Base-by-base conservation (phyloP, 2,329 filamentous ascomycete genomes). In the Ilyonectria robusta region DNA sequence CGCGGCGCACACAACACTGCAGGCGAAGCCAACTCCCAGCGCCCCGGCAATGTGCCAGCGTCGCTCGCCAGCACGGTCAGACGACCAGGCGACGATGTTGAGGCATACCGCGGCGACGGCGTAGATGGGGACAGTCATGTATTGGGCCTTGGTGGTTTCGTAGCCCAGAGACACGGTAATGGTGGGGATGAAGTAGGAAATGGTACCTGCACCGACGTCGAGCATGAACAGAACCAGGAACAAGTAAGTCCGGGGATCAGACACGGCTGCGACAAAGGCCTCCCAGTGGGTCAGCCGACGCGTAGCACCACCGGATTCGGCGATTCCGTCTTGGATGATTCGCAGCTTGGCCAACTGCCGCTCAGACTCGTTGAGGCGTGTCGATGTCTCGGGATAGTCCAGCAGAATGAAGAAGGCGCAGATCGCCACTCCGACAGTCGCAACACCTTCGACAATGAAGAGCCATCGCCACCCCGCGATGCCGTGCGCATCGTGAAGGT, bases 101-200 rank as follows among this genome's bases (percentile, higher is more conserved):
- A 69, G 68, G 1, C 44, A 69, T 0, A 65, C 46, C 0, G 60
- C 46, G 2, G 62, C 63, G 0, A 61, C 58, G 0, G 48, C 53
- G 40, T 66, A 72, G 2, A 72, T 61, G 1, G 69, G 67, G 0
- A 68, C 66, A 0, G 59, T 68, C 64, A 71, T 72, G 51, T 66
- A 70, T 26, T 68, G 69, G 0, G 84, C 85, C 40, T 80, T 83
- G 47, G 79, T 60, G 2, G 67, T 70, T 65, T 83, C 67, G 69
- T 86, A 87, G 19, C 85, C 85, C 2, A 87, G 79, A 0, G 82
- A 82, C 21, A 81, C 76, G 29, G 86, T 84, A 19, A 88, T 81
- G 0, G 84, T 86, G 0, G 86, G 86, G 68, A 87, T 86, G 71
- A 87, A 88, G 77, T 88, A 88, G 7, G 83, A 85, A 19, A 87